Percentiles rank a stretch among this genome's conserved stretches.
These are phyloP conservation scores for Salisapilia sapeloensis DNA, from an alignment of 352 stramenopile genomes.

Conservation along the genomic window DNA sequence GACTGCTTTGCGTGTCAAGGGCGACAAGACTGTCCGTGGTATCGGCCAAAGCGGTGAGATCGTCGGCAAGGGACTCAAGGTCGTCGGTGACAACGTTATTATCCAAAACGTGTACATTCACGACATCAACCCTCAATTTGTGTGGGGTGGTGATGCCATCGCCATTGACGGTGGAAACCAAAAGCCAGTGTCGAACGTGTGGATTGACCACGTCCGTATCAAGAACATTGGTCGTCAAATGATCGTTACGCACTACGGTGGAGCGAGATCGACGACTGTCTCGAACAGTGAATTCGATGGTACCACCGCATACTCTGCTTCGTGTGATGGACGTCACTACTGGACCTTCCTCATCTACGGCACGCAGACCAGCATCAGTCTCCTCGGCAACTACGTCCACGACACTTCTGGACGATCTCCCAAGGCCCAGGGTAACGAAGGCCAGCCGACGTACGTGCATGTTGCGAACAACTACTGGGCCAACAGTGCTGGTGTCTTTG, in stretches of 20 bases:
- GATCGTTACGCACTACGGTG: constrained; percentile 13
- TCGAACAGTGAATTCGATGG: constrained; percentile 39
- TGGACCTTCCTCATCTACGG: constrained; percentile 23
- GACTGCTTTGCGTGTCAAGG: constrained; percentile 8
- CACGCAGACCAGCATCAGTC: constrained; percentile 10
- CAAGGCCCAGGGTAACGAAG: too few relatives aligned
- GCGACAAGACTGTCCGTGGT: constrained; percentile 26
- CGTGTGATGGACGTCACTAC: constrained; percentile 35
- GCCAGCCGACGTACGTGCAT: too few relatives aligned
- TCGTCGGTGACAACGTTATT: constrained; percentile 24
- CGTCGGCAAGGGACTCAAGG: constrained; percentile 17
- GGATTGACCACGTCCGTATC: constrained; percentile 32
- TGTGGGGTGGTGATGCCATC: constrained; percentile 13
- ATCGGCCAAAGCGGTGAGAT: constrained; percentile 15
- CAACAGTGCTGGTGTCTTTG: constrained; percentile 19
- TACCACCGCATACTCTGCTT: constrained; percentile 14
- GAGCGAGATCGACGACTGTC: constrained; percentile 18
- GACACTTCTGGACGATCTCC: constrained; percentile 18
- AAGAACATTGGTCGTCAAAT: constrained; percentile 16
- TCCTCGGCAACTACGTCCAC: constrained; percentile 28
- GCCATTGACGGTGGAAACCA: constrained; percentile 8
- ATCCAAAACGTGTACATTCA: constrained; percentile 39
- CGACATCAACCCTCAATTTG: constrained; percentile 24
- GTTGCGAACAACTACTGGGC: constrained; percentile 25
- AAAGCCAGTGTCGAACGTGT: constrained; percentile 11